These are phyloP conservation scores for Closterium sp. DNA, from an alignment of 139 green algal genomes.

Conservation along the genomic window DNA sequence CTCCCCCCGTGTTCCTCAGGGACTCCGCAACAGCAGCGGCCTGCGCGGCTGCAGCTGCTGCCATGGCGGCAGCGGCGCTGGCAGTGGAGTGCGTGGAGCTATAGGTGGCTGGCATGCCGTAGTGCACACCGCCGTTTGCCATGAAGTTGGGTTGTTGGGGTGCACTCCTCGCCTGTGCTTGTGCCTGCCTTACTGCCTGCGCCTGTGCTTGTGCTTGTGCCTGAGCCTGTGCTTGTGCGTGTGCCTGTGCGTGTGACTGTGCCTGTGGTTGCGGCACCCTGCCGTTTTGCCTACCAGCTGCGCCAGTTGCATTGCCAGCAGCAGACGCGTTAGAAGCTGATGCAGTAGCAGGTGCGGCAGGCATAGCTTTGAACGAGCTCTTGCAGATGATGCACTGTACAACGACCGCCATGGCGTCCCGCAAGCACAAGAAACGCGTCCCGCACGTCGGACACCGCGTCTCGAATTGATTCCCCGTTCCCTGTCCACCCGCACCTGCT, in stretches of 20 bases:
- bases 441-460: background rate
- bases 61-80: background rate
- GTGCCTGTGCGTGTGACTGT: background rate
- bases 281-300: background rate
- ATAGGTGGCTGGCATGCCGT: background rate
- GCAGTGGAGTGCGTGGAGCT: background rate
- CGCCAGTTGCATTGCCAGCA: background rate
- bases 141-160: background rate
- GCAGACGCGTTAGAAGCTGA: background rate
- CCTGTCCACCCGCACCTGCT: background rate
- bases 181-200: background rate
- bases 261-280: background rate
- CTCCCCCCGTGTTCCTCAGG: background rate
- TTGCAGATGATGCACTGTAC: background rate
- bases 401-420: background rate
- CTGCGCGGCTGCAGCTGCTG: background rate
- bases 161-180: background rate
- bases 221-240: background rate
- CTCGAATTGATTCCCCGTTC: background rate
- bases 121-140: background rate
- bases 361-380: background rate
- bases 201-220: background rate
- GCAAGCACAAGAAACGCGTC: background rate
- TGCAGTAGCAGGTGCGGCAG: background rate
- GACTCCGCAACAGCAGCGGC: background rate